phyloP scores from a whole-genome alignment of 2,329 filamentous ascomycete species.

The Hypoxylon rubiginosum region DNA sequence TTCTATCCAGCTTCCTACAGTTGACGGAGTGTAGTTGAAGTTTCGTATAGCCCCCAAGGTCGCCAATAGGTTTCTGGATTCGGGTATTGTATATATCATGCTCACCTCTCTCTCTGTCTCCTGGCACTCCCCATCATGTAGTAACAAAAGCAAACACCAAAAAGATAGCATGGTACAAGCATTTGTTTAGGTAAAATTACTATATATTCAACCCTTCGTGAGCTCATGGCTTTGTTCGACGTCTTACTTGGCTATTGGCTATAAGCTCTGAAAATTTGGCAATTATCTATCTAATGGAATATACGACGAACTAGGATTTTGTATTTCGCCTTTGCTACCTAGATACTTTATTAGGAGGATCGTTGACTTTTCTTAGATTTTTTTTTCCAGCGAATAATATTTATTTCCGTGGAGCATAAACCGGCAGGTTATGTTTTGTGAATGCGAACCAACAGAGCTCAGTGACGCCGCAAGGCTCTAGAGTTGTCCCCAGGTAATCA shows the following conservation, averaged over 20 bases:
- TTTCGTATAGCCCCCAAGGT: slow-evolving; percentile 24
- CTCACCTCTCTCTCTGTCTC: slow-evolving; percentile 31
- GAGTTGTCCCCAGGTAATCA: neutral
- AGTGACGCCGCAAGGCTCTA: too few species aligned
- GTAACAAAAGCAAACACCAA: slow-evolving; percentile 18
- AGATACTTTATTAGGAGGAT: too few species aligned
- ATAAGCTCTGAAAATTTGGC: neutral
- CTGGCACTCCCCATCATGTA: slow-evolving; percentile 14
- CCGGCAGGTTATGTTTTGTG: too few species aligned
- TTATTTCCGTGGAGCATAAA: too few species aligned
- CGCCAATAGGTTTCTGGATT: slow-evolving; percentile 16
- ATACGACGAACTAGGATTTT: too few species aligned
- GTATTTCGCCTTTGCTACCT: too few species aligned
- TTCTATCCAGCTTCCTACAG: neutral
- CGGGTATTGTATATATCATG: slow-evolving; percentile 25
- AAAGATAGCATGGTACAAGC: slow-evolving; percentile 25
- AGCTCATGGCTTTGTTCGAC: neutral
- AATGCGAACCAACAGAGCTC: too few species aligned
- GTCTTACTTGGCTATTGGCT: too few species aligned
- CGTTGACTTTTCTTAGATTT: too few species aligned
- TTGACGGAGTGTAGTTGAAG: slow-evolving; percentile 15
- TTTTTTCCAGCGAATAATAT: too few species aligned
- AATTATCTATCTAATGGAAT: too few species aligned
- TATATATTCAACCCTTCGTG: neutral
- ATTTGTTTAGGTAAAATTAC: slow-evolving; percentile 6